phyloP scores from a whole-genome alignment of 352 stramenopile species.

The Elongisporangium undulatum region DNA sequence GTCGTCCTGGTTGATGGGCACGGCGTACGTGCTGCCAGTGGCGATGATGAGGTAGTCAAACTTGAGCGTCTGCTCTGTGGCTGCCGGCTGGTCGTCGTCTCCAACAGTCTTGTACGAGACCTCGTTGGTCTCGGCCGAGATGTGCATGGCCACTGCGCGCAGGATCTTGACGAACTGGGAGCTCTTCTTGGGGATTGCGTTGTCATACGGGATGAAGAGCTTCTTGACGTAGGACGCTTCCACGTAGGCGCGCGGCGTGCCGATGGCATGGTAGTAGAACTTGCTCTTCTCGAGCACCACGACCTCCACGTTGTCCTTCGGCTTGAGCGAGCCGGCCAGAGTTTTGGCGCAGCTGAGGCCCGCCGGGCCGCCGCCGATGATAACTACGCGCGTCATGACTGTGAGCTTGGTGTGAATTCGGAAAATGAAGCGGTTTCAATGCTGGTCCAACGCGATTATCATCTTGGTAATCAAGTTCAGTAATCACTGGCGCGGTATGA shows the following conservation, averaged over 20 bases:
- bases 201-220: conserved; percentile 65
- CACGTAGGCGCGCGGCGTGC: conserved; percentile 45
- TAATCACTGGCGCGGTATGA: too few relatives aligned
- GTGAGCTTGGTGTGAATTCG: too few relatives aligned
- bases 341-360: conserved; percentile 39
- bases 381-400: conserved; percentile 38
- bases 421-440: too few relatives aligned
- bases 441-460: too few relatives aligned
- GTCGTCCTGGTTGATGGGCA: conserved; percentile 50
- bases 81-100: conserved; percentile 21
- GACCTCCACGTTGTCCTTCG: conserved; percentile 36
- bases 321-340: conserved; percentile 29
- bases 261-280: conserved; percentile 43
- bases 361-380: conserved; percentile 52
- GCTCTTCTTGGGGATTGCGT: conserved; percentile 53
- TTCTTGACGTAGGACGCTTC: conserved; percentile 40
- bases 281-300: conserved; percentile 54
- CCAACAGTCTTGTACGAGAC: conserved; percentile 28
- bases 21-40: conserved; percentile 52
- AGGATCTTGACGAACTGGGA: conserved; percentile 45
- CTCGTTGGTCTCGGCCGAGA: conserved; percentile 26
- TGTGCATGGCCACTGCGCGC: conserved; percentile 33
- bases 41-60: conserved; percentile 65
- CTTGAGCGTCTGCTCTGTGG: conserved; percentile 21
- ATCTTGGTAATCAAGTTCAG: too few relatives aligned